Percentiles rank a stretch among this genome's conserved stretches.
Conservation (phyloP, 1,139 yeast species). For the Sugiyamaella neomexicana region DNA sequence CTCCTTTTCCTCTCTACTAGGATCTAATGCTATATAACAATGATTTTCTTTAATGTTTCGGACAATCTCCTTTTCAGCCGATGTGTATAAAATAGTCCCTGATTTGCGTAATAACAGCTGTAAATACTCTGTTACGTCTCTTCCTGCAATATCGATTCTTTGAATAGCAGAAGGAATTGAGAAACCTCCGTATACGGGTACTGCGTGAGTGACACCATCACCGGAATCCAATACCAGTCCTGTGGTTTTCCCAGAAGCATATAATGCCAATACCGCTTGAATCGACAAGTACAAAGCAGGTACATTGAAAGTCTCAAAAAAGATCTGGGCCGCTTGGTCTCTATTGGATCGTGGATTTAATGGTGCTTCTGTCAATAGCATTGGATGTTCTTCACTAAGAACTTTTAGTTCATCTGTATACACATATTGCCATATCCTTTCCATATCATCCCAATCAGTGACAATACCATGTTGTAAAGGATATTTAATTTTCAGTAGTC, state of each 20-base stretch:
- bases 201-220: constrained; percentile 86
- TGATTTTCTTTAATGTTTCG: constrained; percentile 72
- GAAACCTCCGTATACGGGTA: constrained; percentile 89
- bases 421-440: constrained; percentile 66
- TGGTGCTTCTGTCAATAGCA: constrained; percentile 87
- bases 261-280: constrained; percentile 81
- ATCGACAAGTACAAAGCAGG: constrained; percentile 83
- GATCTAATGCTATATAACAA: constrained; percentile 71
- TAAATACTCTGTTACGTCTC: constrained; percentile 78
- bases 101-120: constrained; percentile 66
- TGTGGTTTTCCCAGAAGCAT: constrained; percentile 88
- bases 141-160: constrained; percentile 80
- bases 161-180: constrained; percentile 70
- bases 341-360: constrained; percentile 72
- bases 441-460: constrained; percentile 87
- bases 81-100: constrained; percentile 62
- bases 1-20: constrained; percentile 62
- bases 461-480: constrained; percentile 84
- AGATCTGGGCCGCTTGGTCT: constrained; percentile 68
- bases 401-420: constrained; percentile 62
- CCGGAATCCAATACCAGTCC: constrained; percentile 90
- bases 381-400: constrained; percentile 85
- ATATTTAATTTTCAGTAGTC: constrained; percentile 64
- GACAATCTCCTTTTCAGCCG: constrained; percentile 82
- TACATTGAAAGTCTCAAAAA: constrained; percentile 82